phyloP scores from a whole-genome alignment of 164 flowering plant species.

The Liquidambar formosana region DNA sequence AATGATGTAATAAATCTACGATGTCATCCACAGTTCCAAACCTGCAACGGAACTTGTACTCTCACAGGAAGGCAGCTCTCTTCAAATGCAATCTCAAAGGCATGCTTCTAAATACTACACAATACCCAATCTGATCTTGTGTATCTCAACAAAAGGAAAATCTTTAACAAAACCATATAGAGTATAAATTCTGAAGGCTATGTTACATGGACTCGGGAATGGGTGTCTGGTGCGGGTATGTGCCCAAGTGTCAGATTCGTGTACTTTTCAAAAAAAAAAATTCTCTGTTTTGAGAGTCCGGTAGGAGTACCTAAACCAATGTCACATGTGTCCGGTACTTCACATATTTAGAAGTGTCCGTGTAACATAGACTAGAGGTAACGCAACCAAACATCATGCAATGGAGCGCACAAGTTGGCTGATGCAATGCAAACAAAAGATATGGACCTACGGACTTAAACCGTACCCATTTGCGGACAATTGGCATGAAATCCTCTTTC shows the following conservation, averaged over 20 bases:
- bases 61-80: not conserved
- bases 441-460: not conserved
- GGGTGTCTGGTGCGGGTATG: no score
- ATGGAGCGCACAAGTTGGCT: not conserved
- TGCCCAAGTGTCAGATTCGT: no score
- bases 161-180: not conserved
- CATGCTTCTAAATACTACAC: not conserved
- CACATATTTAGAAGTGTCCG: no score
- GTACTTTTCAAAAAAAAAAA: no score
- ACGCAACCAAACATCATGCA: not conserved
- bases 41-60: not conserved
- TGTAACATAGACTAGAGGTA: not conserved
- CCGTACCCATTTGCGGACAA: conserved; percentile 5
- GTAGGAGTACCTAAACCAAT: no score
- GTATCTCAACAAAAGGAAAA: not conserved
- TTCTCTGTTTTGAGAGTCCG: no score
- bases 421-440: not conserved
- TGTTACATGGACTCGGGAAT: no score
- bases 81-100: conserved; percentile 1
- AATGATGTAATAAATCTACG: not conserved
- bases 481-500: not conserved
- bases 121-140: not conserved
- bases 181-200: no score
- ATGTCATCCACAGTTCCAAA: not conserved
- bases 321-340: no score